Conservation (phyloP, 2,329 filamentous ascomycete species). For the Fusarium transvaalense region DNA sequence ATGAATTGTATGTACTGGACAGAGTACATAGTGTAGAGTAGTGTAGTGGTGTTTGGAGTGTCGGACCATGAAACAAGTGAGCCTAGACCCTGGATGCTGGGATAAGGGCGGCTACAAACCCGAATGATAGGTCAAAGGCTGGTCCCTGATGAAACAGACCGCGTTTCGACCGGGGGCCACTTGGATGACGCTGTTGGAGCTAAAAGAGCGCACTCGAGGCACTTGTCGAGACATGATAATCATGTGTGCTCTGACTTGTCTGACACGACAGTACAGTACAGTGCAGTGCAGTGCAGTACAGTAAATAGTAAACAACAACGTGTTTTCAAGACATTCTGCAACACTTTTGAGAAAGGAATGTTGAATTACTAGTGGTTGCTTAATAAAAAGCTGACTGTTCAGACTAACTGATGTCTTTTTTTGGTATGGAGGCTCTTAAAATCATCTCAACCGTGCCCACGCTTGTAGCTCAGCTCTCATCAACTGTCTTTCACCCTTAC, state of each 20-base stretch:
- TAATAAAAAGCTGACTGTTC: neutral
- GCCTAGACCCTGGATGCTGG: conserved; percentile 45
- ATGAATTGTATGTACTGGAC: neutral
- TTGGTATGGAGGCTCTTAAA: conserved; percentile 5
- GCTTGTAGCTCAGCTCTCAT: neutral
- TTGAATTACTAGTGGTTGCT: neutral
- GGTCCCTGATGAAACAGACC: conserved; percentile 47
- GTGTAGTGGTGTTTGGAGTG: conserved; percentile 12
- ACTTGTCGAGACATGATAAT: conserved; percentile 7
- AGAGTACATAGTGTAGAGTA: too few species aligned
- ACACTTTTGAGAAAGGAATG: neutral
- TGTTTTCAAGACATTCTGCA: neutral
- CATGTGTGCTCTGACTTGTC: conserved; percentile 2
- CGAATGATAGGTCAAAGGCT: conserved; percentile 44
- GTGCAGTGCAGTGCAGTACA: too few species aligned
- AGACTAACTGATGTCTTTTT: neutral
- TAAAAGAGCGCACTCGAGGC: conserved; percentile 25
- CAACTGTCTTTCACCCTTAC: neutral
- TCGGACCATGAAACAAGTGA: conserved; percentile 47
- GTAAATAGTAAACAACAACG: neutral
- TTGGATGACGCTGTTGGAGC: conserved; percentile 40
- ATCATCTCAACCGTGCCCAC: neutral
- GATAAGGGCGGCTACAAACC: conserved; percentile 41
- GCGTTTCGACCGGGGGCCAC: conserved; percentile 47
- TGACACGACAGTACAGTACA: neutral